Evolutionary conservation across 2,329 filamentous ascomycete species (phyloP), one percentile per base, ranked within the genome.

Genomic region (Canariomyces notabilis): DNA sequence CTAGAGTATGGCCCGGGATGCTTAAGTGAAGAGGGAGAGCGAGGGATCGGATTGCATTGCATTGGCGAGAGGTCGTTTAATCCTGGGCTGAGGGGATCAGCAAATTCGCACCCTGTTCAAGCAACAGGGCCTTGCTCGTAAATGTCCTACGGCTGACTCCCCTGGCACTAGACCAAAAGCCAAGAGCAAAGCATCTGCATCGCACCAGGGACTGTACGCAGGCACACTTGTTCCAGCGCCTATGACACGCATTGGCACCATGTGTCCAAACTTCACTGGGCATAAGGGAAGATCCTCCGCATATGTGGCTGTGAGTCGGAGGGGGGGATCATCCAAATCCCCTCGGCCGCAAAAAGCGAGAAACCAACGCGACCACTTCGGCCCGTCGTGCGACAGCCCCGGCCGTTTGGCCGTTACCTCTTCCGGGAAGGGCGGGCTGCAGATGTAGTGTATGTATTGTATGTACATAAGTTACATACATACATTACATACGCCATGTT

Each of bases 371-470:
- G 5, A 16, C 14, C 18, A 41, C 44, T 21, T 46, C 46, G 49
- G 51, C 20, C 52, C 46, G 51, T 38, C 41, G 51, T 50, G 49
- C 50, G 44, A 49, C 43, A 44, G 40, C 23, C 20, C 44, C 36
- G 23, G 37, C n/a, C 11, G 26, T 14, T 21, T 18, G 34, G 40
- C 49, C 45, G 42, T 32, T 37, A n/a, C 42, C 44, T 26, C 34
- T 48, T 51, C 46, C 33, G 44, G 49, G 31, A 51, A 41, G 44
- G 44, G 44, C 22, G 21, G 19, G 43, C 43, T 52, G 49, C 49
- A 52, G 40, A 34, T 35, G n/a, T n/a, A n/a, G n/a, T n/a, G n/a
- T n/a, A n/a, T n/a, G n/a, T n/a, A n/a, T n/a, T n/a, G n/a, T n/a
- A n/a, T n/a, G n/a, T n/a, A n/a, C n/a, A n/a, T n/a, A n/a, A n/a